phyloP scores from a whole-genome alignment of 73 alveolate species.

The Stentor coeruleus region DNA sequence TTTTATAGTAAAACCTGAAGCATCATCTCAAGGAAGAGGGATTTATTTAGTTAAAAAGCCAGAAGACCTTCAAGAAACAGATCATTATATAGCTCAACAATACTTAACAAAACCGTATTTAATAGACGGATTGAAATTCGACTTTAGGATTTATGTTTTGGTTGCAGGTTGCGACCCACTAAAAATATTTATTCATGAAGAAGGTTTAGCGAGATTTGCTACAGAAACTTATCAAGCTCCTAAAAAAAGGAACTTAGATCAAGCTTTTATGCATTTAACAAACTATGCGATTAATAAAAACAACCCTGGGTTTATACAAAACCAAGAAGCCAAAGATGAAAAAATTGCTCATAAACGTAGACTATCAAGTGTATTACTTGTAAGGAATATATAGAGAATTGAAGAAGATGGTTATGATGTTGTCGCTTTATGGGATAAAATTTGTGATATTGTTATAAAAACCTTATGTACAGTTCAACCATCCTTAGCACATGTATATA shows the following conservation, averaged over 20 bases:
- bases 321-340: constrained; percentile 31
- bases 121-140: constrained; percentile 91
- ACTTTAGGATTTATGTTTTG: constrained; percentile 86
- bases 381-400: no score
- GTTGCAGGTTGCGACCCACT: constrained; percentile 88
- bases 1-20: constrained; percentile 42
- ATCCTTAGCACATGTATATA: constrained; percentile 23
- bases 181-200: constrained; percentile 84
- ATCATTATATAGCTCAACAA: constrained; percentile 63
- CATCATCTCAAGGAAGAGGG: constrained; percentile 49
- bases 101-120: constrained; percentile 87
- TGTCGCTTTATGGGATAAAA: neutral
- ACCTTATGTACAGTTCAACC: constrained; percentile 25
- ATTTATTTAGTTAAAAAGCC: constrained; percentile 32
- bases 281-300: constrained; percentile 83
- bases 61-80: constrained; percentile 29
- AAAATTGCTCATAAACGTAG: constrained; percentile 1
- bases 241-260: constrained; percentile 50
- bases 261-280: constrained; percentile 78
- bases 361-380: neutral
- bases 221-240: constrained; percentile 85
- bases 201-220: constrained; percentile 96
- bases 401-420: constrained; percentile 32
- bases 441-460: constrained; percentile 22
- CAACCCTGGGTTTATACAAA: constrained; percentile 55